Evolutionary conservation across 2,329 filamentous ascomycete species (phyloP), one percentile per base, ranked within the genome.

Genomic region (Ceratocystis smalleyi): DNA sequence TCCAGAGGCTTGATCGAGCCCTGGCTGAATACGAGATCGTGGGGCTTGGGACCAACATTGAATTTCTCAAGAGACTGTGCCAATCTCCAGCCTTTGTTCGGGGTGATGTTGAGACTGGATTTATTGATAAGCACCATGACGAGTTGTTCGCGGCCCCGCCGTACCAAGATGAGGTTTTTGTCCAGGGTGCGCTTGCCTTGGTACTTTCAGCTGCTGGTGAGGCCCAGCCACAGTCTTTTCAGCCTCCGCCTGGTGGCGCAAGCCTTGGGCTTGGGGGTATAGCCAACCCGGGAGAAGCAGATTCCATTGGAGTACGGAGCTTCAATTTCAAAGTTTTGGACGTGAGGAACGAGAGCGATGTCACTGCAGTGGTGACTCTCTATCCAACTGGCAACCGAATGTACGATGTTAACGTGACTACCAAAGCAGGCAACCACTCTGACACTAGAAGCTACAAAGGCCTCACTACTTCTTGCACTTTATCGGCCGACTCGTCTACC

Each of bases 31-130:
- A 97, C 72, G 90, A 99, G 74, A 85, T 99, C 10, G 94, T 92
- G 2, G 94, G 94, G 0, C 83, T 95, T 6, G 87, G 89, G 71
- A 99, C 94, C 5, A 99, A 99, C 72, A 91, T 99, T 67, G 94
- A 97, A 73, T 99, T 99, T 71, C 77, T 99, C 66, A 97, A 97
- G 77, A 82, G 85, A 7, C 81, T 96, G 64, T 96, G 91, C 73
- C 81, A 84, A 57, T 91, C 88, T 66, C 81, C 83, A 0, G 89
- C 87, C 61, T 99, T 99, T 71, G 81, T 95, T 65, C 81, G 82
- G 10, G 94, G 92, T 7, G 84, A 94, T 22, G 91, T 99, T 15
- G 92, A 99, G 74, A 99, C 94, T 0, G 92, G 92, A 0, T 99
- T 96, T 72, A 97, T 99, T 69, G 86, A 91, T 64, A 96, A 95